Percentiles rank a stretch among this genome's conserved stretches.
These are phyloP conservation scores for Lactifluus rugatus DNA, from an alignment of 768 basidiomycete genomes.

Conservation along the genomic window DNA sequence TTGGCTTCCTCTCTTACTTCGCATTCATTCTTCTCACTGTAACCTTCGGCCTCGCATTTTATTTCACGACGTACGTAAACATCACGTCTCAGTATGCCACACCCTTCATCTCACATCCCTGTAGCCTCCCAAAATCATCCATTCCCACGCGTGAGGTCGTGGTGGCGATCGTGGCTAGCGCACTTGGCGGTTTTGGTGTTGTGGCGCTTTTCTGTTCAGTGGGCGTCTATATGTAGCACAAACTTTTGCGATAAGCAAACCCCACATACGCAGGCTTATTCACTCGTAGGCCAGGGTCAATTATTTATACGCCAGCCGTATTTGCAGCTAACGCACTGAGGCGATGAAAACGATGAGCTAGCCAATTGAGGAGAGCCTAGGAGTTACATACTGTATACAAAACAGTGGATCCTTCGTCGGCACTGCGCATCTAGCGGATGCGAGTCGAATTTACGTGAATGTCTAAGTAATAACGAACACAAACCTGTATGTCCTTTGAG, in stretches of 20 bases:
- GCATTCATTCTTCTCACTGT: slow-evolving; percentile 61
- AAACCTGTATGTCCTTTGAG: slow-evolving; percentile 81
- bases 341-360: slow-evolving; percentile 13
- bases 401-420: slow-evolving; percentile 90
- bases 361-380: not conserved
- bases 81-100: not conserved
- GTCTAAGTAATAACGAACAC: slow-evolving; percentile 18
- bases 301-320: slow-evolving; percentile 81
- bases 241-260: not conserved
- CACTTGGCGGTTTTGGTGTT: slow-evolving; percentile 80
- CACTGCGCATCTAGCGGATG: slow-evolving; percentile 60
- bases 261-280: not conserved
- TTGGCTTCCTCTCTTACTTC: slow-evolving; percentile 57
- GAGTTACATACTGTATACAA: slow-evolving; percentile 72
- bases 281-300: slow-evolving; percentile 24
- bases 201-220: slow-evolving; percentile 82
- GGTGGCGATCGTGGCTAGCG: slow-evolving; percentile 63
- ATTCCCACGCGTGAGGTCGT: slow-evolving; percentile 55
- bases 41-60: slow-evolving; percentile 82
- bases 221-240: slow-evolving; percentile 70
- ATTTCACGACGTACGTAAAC: slow-evolving; percentile 70
- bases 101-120: slow-evolving; percentile 5
- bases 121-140: slow-evolving; percentile 67
- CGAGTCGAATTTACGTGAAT: not conserved
- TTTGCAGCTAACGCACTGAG: slow-evolving; percentile 64